Base-by-base conservation (phyloP, 2,329 filamentous ascomycete genomes). In the Diaporthe vexans region DNA sequence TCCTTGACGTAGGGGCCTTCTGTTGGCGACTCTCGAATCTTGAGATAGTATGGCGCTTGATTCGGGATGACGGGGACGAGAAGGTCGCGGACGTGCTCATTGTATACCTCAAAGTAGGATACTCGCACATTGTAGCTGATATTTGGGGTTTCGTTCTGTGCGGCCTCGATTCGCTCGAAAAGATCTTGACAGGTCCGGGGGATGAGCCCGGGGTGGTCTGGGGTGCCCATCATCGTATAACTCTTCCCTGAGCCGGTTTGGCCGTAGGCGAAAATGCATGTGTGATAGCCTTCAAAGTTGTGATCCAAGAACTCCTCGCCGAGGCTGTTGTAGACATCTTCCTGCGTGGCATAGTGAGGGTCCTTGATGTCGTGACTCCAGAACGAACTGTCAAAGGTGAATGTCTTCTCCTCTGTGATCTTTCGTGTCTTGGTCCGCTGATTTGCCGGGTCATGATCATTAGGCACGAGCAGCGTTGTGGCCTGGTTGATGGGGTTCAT, bases 201-300 rank as follows among this genome's bases (percentile, higher is more conserved):
- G 77, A 99, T 99, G 72, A 99, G 88, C 6, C 97, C 97, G 0
- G 95, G 95, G 78, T 97, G 91, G 40, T 97, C 94, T 8, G 92
- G 88, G 1, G 89, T 92, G 57, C 97, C 97, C 97, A 99, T 99
- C 91, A 94, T 99, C 56, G 97, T 98, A 85, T 98, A 99, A 82
- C 94, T 97, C 87, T 99, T 99, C 69, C 97, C 97, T 0, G 95
- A 97, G 33, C 97, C 97, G 0, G 97, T 99, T 86, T 99, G 97
- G 15, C 97, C 97, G 81, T 99, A 98, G 75, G 97, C 97, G 81
- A 99, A 98, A 78, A 99, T 99, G 83, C 97, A 99, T 0, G 97
- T 99, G 84, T 99, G 96, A 86, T 99, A 99, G 77, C 97, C 97
- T 82, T 98, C 95, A 80, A 99, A 99, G 85, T 99, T 99, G 88